Evolutionary conservation across 208 protist species (phyloP), one percentile per base, ranked within the genome.

Genomic region (Leishmania guyanensis): DNA sequence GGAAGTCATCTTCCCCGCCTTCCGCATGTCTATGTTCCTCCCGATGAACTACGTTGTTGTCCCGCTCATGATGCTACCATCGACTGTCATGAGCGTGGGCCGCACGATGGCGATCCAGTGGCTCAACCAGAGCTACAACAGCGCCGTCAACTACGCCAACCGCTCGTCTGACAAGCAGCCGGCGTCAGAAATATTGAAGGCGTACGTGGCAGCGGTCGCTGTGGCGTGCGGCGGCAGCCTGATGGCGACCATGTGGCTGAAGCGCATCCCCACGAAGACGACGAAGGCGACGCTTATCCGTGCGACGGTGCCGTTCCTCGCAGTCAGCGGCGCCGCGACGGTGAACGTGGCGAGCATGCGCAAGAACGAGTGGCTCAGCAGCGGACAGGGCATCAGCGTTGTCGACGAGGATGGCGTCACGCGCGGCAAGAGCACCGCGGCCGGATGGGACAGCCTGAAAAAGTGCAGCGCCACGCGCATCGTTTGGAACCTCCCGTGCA

Each of bases 121-220:
- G 92, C 90, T 98, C 69, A 98, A 98, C 80, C 96, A 98, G 87
- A 97, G 92, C 84, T 98, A 97, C 84, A 98, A 98, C 91, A 91
- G 93, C 69, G 93, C 93, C 3, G 90, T 99, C 43, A 99, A 99
- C 88, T 98, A 99, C 89, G 93, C 96, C 14, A 99, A 99, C 85
- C 91, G 97, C 76, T 96, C 94, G 85, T 95, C 93, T n/a, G 93
- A 95, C 69, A 95, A 95, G 79, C 94, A 97, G 85, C 88, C 91
- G 14, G 80, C 91, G 76, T 82, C 77, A 2, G 96, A 97, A 73
- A 88, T 97, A n/a, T 46, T 80, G 39, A 94, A 94, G 86, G 94
- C 93, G 43, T 97, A 96, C 84, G 79, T 78, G 51, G 93, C 89
- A n/a, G 93, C 93, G 12, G 94, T 97, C 6, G 84, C 88, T 16